Evolutionary conservation across 73 alveolate genomes (phyloP).

Genomic region (Breviolum minutum): DNA sequence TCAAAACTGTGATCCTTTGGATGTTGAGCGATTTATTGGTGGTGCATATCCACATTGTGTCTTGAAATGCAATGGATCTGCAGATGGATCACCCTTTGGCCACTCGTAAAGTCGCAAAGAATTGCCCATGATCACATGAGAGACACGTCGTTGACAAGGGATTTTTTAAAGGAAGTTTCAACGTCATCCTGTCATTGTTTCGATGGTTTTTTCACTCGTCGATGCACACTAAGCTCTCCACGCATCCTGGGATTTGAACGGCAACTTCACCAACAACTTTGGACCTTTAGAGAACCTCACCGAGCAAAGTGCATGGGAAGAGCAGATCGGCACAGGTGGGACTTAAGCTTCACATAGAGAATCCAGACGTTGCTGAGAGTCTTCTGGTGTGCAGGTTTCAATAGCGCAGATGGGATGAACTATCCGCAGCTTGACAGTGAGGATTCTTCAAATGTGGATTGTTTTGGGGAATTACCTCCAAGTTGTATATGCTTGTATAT

Average conservation of each 20-base stretch:
- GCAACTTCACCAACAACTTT: conserved; percentile 68
- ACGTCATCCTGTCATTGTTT: neutral
- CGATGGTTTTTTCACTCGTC: neutral
- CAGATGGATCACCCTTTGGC: no score
- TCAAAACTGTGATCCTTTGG: conserved; percentile 31
- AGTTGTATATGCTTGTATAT: neutral
- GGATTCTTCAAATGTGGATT: neutral
- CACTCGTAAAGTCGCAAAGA: no score
- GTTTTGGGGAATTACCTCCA: neutral
- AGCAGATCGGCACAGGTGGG: conserved; percentile 79
- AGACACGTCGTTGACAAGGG: neutral
- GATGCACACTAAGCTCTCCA: conserved; percentile 14
- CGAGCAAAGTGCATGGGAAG: conserved; percentile 85
- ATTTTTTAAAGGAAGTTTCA: neutral
- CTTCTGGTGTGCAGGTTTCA: neutral
- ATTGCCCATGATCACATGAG: neutral
- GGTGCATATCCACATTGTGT: conserved; percentile 52
- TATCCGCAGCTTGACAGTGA: conserved; percentile 19
- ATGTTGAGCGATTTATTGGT: conserved; percentile 44
- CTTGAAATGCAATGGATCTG: neutral
- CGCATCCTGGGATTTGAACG: conserved; percentile 69
- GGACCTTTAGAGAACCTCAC: conserved; percentile 73
- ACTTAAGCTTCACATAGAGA: neutral
- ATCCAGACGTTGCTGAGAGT: no score
- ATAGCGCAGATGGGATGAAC: conserved; percentile 52